phyloP scores from a whole-genome alignment of 1,139 yeast genomes.

The Yamadazyma aaseri region DNA sequence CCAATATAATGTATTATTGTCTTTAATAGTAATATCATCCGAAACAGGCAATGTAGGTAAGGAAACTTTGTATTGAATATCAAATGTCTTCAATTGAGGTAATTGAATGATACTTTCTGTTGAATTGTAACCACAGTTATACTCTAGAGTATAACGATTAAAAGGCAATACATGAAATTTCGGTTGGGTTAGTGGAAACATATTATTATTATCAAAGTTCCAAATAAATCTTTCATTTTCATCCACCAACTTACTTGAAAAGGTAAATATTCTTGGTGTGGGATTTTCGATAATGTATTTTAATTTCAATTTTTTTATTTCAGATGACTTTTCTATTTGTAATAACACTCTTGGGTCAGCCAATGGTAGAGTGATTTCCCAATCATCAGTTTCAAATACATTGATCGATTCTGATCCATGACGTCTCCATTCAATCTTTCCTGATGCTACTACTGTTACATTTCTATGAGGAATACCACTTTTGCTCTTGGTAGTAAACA shows the following conservation, averaged over 20 bases:
- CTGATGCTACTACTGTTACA: conserved; percentile 28
- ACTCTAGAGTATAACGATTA: conserved; percentile 46
- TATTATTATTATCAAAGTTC: conserved; percentile 28
- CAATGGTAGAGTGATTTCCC: conserved; percentile 57
- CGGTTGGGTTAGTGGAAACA: conserved; percentile 26
- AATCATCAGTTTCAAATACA: conserved; percentile 30
- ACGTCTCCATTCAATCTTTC: conserved; percentile 37
- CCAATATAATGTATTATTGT: conserved; percentile 20
- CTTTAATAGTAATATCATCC: conserved; percentile 23
- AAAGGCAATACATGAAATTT: conserved; percentile 62
- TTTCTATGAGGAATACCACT: conserved; percentile 43
- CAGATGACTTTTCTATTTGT: conserved; percentile 20
- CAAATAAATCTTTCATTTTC: conserved; percentile 22
- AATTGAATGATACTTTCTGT: conserved; percentile 29
- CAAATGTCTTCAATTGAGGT: conserved; percentile 62
- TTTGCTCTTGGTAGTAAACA: conserved; percentile 37
- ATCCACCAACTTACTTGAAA: conserved; percentile 45
- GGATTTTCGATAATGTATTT: conserved; percentile 70
- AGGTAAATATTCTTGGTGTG: conserved; percentile 64
- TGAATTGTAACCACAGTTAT: conserved; percentile 28
- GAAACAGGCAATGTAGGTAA: conserved; percentile 53
- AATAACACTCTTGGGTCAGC: conserved; percentile 70
- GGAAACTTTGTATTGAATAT: conserved; percentile 64
- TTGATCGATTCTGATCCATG: conserved; percentile 19
- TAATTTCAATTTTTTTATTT: conserved; percentile 25